Percentiles rank a stretch among this genome's conserved stretches.
Conservation (phyloP, 495 filamentous ascomycete genomes). For the Aspergillus asperescens region DNA sequence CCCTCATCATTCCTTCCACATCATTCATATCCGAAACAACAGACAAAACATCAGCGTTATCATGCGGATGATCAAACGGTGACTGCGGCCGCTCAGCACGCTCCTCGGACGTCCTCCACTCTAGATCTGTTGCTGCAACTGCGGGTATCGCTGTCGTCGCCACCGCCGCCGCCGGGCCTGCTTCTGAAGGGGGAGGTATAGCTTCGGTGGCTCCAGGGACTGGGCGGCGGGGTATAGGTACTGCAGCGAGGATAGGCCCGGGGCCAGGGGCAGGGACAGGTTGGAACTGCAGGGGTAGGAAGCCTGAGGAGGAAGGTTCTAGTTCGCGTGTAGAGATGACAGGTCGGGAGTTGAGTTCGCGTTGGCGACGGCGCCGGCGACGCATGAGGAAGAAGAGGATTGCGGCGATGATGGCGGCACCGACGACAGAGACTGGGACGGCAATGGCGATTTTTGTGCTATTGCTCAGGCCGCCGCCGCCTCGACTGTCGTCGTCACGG, state of each 20-base stretch:
- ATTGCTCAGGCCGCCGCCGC: slow-evolving; percentile 13
- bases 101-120: slow-evolving; percentile 10
- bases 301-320: background rate
- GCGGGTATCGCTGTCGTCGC: background rate
- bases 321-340: slow-evolving; percentile 15
- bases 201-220: background rate
- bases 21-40: slow-evolving; percentile 27
- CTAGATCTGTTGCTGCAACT: slow-evolving; percentile 7
- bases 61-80: slow-evolving; percentile 26
- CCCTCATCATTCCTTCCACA: background rate
- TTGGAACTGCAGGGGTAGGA: background rate
- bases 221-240: background rate
- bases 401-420: slow-evolving; percentile 22
- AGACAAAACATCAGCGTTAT: slow-evolving; percentile 26
- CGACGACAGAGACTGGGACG: slow-evolving; percentile 33
- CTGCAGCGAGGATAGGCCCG: background rate
- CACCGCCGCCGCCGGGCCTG: background rate
- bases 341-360: slow-evolving; percentile 7
- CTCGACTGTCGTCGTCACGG: background rate
- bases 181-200: background rate
- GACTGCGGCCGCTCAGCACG: slow-evolving; percentile 16
- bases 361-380: slow-evolving; percentile 18
- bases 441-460: slow-evolving; percentile 36
- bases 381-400: slow-evolving; percentile 26
- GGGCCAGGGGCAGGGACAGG: background rate